Conservation (phyloP, 2,329 filamentous ascomycete species). For the Furcasterigmium sp. region DNA sequence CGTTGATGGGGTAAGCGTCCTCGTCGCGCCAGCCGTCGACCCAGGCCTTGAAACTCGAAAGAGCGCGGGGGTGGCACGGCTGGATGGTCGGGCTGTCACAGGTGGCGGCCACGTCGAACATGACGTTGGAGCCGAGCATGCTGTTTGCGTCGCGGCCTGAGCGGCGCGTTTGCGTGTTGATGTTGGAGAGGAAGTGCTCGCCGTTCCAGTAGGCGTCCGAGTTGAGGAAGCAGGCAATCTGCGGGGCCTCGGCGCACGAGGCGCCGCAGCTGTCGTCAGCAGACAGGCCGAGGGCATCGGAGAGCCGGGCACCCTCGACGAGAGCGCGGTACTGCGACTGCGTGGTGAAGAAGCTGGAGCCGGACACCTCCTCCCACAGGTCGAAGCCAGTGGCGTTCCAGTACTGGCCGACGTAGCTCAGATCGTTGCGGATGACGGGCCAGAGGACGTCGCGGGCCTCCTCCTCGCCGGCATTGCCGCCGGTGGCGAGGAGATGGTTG, state of each 20-base stretch:
- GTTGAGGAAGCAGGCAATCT: slow-evolving; percentile 48
- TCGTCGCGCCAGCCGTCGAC: slow-evolving; percentile 46
- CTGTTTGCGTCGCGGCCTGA: slow-evolving; percentile 54
- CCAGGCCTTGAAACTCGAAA: slow-evolving; percentile 52
- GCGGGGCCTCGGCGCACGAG: slow-evolving; percentile 43
- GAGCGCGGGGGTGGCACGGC: slow-evolving; percentile 43
- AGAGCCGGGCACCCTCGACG: slow-evolving; percentile 44
- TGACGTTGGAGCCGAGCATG: slow-evolving; percentile 38
- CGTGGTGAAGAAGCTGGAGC: slow-evolving; percentile 54
- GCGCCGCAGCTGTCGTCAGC: slow-evolving; percentile 28
- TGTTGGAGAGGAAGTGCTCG: slow-evolving; percentile 49
- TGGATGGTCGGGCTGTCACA: slow-evolving; percentile 52
- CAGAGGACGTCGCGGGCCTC: slow-evolving; percentile 40
- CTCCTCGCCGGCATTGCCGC: slow-evolving; percentile 29
- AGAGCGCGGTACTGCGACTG: slow-evolving; percentile 48
- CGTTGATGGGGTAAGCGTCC: slow-evolving; percentile 46
- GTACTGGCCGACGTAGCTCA: slow-evolving; percentile 49
- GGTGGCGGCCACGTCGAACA: slow-evolving; percentile 43
- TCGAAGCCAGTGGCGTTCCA: slow-evolving; percentile 53
- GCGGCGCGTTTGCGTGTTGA: slow-evolving; percentile 36
- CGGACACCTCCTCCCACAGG: slow-evolving; percentile 55
- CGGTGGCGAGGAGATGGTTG: slow-evolving; percentile 37
- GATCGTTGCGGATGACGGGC: slow-evolving; percentile 51
- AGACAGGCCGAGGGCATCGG: slow-evolving; percentile 38
- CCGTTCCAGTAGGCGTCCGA: slow-evolving; percentile 48